A percentile compares a stretch with the other conserved stretches of the same genome.
Evolutionary conservation across 805 yeast species (phyloP).

Genomic region (Yamadazyma scolyti): DNA sequence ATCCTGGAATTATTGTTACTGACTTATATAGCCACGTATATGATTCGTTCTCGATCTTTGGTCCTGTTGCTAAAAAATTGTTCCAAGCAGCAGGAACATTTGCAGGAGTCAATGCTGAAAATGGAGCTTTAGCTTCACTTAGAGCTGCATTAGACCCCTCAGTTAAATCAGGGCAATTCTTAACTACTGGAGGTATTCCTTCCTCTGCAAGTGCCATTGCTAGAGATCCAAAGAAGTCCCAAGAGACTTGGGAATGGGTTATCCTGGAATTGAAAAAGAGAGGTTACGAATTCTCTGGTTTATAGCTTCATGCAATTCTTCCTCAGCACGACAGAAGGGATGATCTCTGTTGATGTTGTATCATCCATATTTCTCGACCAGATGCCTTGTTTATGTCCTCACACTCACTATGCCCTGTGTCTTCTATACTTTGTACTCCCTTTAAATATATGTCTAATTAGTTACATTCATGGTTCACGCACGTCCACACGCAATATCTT

Average conservation of each 20-base stretch:
- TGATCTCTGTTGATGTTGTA: too few species aligned
- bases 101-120: conserved; percentile 28
- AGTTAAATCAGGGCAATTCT: conserved; percentile 25
- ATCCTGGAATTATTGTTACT: conserved; percentile 38
- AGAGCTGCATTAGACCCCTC: conserved; percentile 28
- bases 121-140: conserved; percentile 32
- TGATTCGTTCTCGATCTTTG: conserved; percentile 1
- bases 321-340: too few species aligned
- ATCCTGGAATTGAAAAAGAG: conserved; percentile 6
- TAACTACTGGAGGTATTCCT: conserved; percentile 28
- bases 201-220: conserved; percentile 22
- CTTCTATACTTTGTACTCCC: too few species aligned
- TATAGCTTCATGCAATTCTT: too few species aligned
- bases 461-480: too few species aligned
- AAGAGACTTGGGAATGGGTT: conserved; percentile 27
- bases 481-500: too few species aligned
- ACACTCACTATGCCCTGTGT: too few species aligned
- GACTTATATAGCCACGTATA: conserved; percentile 22
- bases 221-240: conserved; percentile 15
- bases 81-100: conserved; percentile 13
- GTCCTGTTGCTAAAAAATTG: conserved; percentile 1
- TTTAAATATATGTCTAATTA: too few species aligned
- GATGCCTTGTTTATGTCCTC: too few species aligned
- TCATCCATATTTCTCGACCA: too few species aligned
- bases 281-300: conserved; percentile 31